These are phyloP conservation scores for Bisporella sp. DNA, from an alignment of 2,329 filamentous ascomycete species.

Conservation along the genomic window DNA sequence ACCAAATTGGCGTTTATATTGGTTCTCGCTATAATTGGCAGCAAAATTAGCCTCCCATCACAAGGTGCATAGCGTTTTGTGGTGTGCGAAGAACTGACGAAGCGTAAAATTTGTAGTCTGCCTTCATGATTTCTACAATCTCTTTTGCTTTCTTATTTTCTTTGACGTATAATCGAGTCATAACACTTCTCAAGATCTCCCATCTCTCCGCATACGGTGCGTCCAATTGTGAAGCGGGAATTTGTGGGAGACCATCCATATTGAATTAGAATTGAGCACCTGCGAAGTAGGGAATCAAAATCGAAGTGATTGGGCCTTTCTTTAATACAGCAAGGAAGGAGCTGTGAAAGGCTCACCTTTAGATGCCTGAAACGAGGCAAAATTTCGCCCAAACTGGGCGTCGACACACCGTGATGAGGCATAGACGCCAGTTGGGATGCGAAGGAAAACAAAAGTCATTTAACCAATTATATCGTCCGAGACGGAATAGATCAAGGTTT, in stretches of 20 bases:
- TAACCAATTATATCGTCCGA: no score
- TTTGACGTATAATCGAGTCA: constrained; percentile 6
- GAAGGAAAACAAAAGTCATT: no score
- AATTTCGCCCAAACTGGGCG: no score
- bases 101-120: constrained; percentile 8
- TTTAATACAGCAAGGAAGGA: no score
- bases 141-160: constrained; percentile 7
- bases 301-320: no score
- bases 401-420: no score
- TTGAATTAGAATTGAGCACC: no score
- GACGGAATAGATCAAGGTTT: no score
- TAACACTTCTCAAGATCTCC: constrained; percentile 7
- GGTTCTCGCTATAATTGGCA: constrained; percentile 3
- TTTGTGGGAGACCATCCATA: constrained; percentile 5
- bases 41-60: constrained; percentile 2
- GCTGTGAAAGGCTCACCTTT: no score
- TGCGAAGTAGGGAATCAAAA: no score
- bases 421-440: no score
- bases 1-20: constrained; percentile 10
- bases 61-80: neutral
- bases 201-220: constrained; percentile 11
- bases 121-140: constrained; percentile 8
- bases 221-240: constrained; percentile 4
- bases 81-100: constrained; percentile 8
- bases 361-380: no score